Evolutionary conservation across 2,329 filamentous ascomycete species (phyloP), one percentile per base, ranked within the genome.

Genomic region (Ilyonectria destructans): DNA sequence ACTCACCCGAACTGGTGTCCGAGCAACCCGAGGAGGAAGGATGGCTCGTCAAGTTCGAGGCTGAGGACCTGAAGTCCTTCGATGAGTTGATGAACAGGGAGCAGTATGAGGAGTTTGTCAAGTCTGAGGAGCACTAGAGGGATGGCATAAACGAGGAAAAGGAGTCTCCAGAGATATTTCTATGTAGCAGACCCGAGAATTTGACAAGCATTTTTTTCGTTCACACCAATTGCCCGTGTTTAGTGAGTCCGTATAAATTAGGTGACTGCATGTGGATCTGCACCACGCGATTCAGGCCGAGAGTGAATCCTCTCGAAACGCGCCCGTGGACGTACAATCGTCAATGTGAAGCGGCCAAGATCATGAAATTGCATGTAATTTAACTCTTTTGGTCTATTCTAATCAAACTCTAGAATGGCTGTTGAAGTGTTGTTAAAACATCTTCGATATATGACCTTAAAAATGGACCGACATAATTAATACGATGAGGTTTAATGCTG

Each of bases 31-130:
- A 97, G 85, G 86, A 87, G 67, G 86, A 87, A 54, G 94, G 92
- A 63, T 97, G 95, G 95, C 90, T 97, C 77, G 93, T 92, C 54
- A 94, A 93, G 88, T 89, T 97, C 68, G 85, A 91, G 81, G 85
- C 96, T 31, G 84, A 81, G 65, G 90, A 93, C 86, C 85, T 62
- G 77, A 83, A 55, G 83, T 87, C 26, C 15, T 29, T 13, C 74
- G 91, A 95, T 69, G 82, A 77, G 2, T 83, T 97, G 80, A 93
- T 97, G 92, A 90, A 89, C 78, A 86, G 84, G 71, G 87, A 89
- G 76, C 90, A 88, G 73, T 97, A 97, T 66, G 70, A 69, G 23
- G 69, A 75, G 69, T 70, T 73, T 51, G 55, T 66, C 45, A 62
- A 75, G 57, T 19, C 26, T 12, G 67, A 70, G 21, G 64, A 75